Evolutionary conservation across 2,329 filamentous ascomycete genomes (phyloP), one percentile per base, ranked within the genome.

Genomic region (Aspergillus melleus): DNA sequence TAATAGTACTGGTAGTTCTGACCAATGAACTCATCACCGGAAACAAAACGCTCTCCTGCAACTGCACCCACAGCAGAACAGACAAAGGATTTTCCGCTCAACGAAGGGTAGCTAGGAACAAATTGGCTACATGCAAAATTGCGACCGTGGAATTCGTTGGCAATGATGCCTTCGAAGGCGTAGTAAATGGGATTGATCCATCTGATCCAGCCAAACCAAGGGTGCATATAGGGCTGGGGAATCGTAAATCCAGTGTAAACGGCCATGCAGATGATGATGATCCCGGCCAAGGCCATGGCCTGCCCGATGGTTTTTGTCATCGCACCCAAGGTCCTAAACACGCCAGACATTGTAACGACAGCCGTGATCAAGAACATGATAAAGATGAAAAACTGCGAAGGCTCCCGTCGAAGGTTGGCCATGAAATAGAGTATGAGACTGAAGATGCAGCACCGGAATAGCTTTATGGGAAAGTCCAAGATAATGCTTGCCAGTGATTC

Each of bases 341-440:
- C 83, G 85, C 91, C 91, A 54, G 88, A 91, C 89, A 92, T 92
- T 65, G 84, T 81, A 67, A 96, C 64, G 1, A 89, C 89, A 1
- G 86, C 86, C 61, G 83, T 72, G 77, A 93, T 91, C 2, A 86
- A 88, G 70, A 92, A 83, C 55, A 96, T 80, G 56, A 91, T 75
- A 82, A 90, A 95, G 79, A 91, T 90, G 82, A 96, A 96, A 81
- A 93, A 96, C 1, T 86, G 77, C 2, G 87, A 88, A 0, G 90
- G 80, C 64, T 89, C 86, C 59, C 90, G 83, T 54, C 89, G 84
- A 36, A 96, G 79, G 63, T 92, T 90, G 0, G 89, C 88, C 85
- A 96, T 88, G 75, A 96, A 96, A 78, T 96, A 96, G 4, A 96
- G 75, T 1, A 85, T 81, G 26, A 91, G 55, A 72, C 95, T 93